Conservation (phyloP, 2,329 filamentous ascomycete genomes). For the Mycosphaerella arachidis region DNA sequence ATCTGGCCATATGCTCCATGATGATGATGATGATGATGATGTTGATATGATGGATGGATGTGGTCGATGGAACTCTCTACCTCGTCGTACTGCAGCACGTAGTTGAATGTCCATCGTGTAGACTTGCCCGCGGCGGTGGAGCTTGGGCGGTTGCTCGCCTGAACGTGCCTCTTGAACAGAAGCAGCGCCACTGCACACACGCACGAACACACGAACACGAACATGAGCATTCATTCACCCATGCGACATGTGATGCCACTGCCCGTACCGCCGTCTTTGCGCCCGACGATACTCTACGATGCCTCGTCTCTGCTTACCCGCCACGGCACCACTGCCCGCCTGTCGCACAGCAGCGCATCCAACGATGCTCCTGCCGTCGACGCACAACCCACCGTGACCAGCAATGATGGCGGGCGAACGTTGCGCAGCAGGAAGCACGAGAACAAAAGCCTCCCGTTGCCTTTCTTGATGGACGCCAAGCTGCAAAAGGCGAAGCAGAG, state of each 20-base stretch:
- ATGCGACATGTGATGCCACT: conserved; percentile 14
- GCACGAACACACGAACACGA: neutral
- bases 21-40: neutral
- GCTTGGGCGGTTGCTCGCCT: neutral
- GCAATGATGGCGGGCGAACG: conserved; percentile 31
- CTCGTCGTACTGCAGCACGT: no score
- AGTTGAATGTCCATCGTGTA: neutral
- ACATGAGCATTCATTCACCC: neutral
- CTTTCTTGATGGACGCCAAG: conserved; percentile 46
- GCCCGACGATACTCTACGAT: neutral
- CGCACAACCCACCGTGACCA: conserved; percentile 20
- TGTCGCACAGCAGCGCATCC: neutral
- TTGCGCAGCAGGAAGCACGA: conserved; percentile 34
- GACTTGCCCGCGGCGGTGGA: neutral
- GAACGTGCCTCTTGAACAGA: neutral
- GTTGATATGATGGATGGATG: neutral
- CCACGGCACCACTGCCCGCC: neutral
- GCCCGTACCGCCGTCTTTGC: neutral
- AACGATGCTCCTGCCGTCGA: neutral
- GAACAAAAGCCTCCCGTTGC: conserved; percentile 40
- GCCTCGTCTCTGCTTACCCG: no score
- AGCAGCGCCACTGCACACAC: no score
- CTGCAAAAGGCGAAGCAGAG: conserved; percentile 34
- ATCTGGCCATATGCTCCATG: conserved; percentile 26
- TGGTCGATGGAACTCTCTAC: neutral